phyloP scores from a whole-genome alignment of 129 eudicot species.

The Saposhnikovia divaricata region DNA sequence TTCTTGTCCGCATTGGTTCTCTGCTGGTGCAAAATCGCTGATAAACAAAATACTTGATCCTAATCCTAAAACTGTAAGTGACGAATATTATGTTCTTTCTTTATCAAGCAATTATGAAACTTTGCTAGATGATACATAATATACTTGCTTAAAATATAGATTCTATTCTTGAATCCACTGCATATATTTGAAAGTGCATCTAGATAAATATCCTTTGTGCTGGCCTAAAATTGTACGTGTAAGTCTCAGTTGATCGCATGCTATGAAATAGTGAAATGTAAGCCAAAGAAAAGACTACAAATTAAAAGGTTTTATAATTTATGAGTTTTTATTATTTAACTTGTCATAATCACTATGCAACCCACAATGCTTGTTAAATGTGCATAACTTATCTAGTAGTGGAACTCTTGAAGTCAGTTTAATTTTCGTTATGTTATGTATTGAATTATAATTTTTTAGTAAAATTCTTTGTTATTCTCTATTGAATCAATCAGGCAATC shows the following conservation, averaged over 20 bases:
- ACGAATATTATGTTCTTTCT: not conserved
- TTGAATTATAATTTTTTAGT: no score
- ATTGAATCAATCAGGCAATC: not conserved
- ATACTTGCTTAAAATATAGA: not conserved
- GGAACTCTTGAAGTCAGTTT: not conserved
- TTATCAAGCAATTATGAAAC: not conserved
- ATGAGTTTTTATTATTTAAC: not conserved
- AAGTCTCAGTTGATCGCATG: not conserved
- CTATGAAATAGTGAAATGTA: not conserved
- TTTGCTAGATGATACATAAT: not conserved
- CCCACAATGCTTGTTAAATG: not conserved
- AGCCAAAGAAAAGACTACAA: not conserved
- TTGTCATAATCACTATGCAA: not conserved
- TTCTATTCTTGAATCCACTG: not conserved
- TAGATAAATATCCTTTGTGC: not conserved
- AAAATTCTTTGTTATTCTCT: no score
- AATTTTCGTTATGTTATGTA: no score
- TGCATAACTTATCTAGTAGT: not conserved
- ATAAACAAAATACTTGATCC: conserved; percentile 82
- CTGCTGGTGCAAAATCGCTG: conserved; percentile 66
- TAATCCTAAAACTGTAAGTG: conserved; percentile 88
- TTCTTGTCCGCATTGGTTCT: conserved; percentile 84
- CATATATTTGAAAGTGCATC: conserved; percentile 4
- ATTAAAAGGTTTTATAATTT: no score
- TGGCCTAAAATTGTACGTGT: not conserved